phyloP scores from a whole-genome alignment of 73 alveolate species.

The Tetrahymena thermophila region DNA sequence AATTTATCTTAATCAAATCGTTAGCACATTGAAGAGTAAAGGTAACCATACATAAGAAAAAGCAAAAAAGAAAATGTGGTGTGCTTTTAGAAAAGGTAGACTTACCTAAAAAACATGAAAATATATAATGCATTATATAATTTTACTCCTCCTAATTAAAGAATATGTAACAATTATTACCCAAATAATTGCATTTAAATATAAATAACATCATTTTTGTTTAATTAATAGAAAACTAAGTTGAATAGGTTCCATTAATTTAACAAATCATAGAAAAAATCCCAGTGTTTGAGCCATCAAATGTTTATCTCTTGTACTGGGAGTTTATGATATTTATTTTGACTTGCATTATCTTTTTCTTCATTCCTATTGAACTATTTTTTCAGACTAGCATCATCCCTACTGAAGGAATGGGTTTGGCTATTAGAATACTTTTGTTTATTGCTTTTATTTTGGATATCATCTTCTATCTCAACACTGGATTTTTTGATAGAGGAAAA shows the following conservation, averaged over 20 bases:
- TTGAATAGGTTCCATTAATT: neutral
- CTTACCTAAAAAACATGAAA: neutral
- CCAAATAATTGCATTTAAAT: neutral
- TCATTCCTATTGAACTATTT: neutral
- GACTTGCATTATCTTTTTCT: neutral
- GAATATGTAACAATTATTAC: neutral
- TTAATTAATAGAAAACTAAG: neutral
- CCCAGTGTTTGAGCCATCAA: neutral
- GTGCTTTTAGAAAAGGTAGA: neutral
- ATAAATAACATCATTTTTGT: neutral
- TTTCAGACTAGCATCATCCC: neutral
- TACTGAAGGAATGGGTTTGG: neutral
- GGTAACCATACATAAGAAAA: neutral
- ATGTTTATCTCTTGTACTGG: neutral
- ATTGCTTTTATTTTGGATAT: neutral
- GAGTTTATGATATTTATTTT: neutral
- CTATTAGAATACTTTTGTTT: neutral
- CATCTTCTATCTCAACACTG: neutral
- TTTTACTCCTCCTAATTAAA: neutral
- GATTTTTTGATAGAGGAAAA: neutral
- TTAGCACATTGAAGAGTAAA: neutral
- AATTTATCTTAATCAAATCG: neutral
- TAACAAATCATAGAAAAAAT: neutral
- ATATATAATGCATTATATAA: neutral
- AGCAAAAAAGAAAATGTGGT: neutral